phyloP scores from a whole-genome alignment of 1,284 basidiomycete genomes.

The Jaminaea rosea region DNA sequence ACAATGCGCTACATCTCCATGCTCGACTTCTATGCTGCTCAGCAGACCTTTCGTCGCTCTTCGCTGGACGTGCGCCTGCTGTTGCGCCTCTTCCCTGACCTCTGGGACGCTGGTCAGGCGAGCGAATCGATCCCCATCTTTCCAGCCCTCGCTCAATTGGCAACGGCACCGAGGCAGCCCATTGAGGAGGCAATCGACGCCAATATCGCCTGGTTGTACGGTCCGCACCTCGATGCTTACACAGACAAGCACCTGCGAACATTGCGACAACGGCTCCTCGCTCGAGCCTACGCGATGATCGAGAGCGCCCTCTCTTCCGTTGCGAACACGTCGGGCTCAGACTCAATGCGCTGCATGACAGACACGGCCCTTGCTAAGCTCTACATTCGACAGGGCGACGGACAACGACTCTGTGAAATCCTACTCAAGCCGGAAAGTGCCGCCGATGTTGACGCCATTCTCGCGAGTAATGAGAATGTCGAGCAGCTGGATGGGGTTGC shows the following conservation, averaged over 20 bases:
- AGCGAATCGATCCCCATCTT: neutral
- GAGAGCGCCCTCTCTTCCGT: constrained; percentile 1
- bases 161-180: constrained; percentile 6
- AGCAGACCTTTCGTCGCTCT: neutral
- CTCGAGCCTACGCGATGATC: constrained; percentile 20
- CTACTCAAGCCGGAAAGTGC: constrained; percentile 12
- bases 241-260: constrained; percentile 6
- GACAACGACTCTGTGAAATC: constrained; percentile 6
- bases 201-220: constrained; percentile 29
- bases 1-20: neutral
- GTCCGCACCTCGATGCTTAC: constrained; percentile 14
- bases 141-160: neutral
- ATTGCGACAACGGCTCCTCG: constrained; percentile 10
- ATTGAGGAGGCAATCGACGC: constrained; percentile 8
- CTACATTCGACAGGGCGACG: neutral
- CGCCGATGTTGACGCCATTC: constrained; percentile 15
- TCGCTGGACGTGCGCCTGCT: neutral
- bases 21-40: neutral
- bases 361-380: constrained; percentile 10
- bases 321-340: neutral
- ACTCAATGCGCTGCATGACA: neutral
- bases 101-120: neutral
- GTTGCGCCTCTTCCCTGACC: neutral
- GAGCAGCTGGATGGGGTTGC: constrained; percentile 5
- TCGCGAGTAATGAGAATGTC: too few species aligned